Evolutionary conservation across 371 early-diverging fungal genomes (phyloP).

Genomic region (Haplosporangium sp.): DNA sequence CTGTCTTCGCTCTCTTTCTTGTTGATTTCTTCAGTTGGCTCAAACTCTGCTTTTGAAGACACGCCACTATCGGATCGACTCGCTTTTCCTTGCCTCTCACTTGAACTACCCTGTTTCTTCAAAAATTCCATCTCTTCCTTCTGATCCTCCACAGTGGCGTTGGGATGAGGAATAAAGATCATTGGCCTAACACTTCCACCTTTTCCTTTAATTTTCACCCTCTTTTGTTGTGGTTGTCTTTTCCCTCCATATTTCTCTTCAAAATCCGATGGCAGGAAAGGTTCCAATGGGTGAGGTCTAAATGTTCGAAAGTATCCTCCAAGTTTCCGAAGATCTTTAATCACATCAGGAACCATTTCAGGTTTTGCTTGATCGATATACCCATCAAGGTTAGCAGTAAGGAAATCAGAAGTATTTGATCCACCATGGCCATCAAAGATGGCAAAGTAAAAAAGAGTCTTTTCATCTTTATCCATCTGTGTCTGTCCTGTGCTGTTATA

Average conservation of each 20-base stretch:
- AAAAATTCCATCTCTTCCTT: slow-evolving; percentile 23
- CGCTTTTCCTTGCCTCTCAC: not conserved
- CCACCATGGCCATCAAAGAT: slow-evolving; percentile 57
- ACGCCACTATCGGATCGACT: not conserved
- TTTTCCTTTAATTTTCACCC: slow-evolving; percentile 38
- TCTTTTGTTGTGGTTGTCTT: slow-evolving; percentile 6
- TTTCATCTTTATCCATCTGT: slow-evolving; percentile 47
- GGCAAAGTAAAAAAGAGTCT: slow-evolving; percentile 50
- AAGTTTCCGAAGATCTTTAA: slow-evolving; percentile 34
- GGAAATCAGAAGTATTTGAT: slow-evolving; percentile 46
- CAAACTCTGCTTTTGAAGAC: not conserved
- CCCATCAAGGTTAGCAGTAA: slow-evolving; percentile 44
- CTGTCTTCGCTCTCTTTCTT: not conserved
- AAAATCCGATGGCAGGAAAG: slow-evolving; percentile 41
- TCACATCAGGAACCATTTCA: slow-evolving; percentile 29
- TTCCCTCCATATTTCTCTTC: slow-evolving; percentile 20
- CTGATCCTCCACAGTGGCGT: slow-evolving; percentile 46
- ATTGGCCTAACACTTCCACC: slow-evolving; percentile 44
- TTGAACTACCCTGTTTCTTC: slow-evolving; percentile 4
- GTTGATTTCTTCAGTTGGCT: not conserved
- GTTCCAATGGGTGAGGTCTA: slow-evolving; percentile 40
- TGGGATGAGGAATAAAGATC: slow-evolving; percentile 54
- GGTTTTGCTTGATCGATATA: slow-evolving; percentile 34
- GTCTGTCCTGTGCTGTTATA: slow-evolving; percentile 14
- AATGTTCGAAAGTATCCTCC: slow-evolving; percentile 52